Base-by-base conservation (phyloP, 176 grass and related monocot genomes). In the Phyllostachys edulis region DNA sequence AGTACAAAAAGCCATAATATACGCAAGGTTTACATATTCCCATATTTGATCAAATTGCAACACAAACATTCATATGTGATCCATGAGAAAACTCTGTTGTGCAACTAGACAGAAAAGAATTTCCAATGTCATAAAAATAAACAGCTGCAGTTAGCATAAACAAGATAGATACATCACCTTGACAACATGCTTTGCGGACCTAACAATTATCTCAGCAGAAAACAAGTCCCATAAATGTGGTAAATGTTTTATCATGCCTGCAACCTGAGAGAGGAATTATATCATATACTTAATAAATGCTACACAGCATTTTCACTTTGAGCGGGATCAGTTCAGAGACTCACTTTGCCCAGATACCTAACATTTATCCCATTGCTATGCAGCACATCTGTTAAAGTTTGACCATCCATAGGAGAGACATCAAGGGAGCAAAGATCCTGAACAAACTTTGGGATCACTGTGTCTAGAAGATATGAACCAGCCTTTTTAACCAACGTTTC, bases 291-390 rank as follows among this genome's bases (percentile, higher is more conserved):
- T 41, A 39, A 37, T 41, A 55, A 67, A 76, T 61, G 44, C 41
- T 20, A 74, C 50, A 12, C 29, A 73, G 55, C 39, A 18, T 16
- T 64, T 51, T 37, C 63, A 73, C 32, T 44, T 88, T 86, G 32
- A 88, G 67, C 13, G n/a, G 75, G 61, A 61, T 79, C 77, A 77
- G 77, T 71, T 63, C 84, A 77, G 56, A 86, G 56, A 82, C 89
- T 89, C 80, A 99, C 96, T 83, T 96, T 99, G 69, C 96, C 96
- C 36, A 99, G 88, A 78, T 99, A 99, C 42, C 96, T 89, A 86
- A 99, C 75, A 73, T 96, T 99, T 87, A 99, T 96, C 52, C 96
- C 96, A 84, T 92, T 90, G 75, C 75, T 86, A 90, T 99, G 96
- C 41, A 99, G 77, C 62, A 85, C 84, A 89, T 99, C 91, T 0